phyloP scores from a whole-genome alignment of 305 asterid genomes.

The Plantago lanceolata region DNA sequence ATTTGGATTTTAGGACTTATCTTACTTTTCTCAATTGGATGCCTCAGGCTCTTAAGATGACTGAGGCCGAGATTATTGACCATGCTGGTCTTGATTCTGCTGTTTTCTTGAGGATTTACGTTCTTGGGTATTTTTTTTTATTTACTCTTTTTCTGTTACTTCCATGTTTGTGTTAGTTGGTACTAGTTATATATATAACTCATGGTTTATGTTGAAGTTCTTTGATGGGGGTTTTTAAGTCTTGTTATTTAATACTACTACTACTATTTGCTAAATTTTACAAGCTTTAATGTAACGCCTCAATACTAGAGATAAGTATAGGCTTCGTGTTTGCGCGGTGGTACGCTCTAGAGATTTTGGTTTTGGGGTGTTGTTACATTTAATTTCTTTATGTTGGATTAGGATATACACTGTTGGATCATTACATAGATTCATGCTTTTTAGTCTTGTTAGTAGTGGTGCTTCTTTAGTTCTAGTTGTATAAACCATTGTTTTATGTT shows the following conservation, averaged over 20 bases:
- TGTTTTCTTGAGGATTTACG: conserved; percentile 52
- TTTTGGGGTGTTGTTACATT: no score
- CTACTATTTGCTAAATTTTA: not conserved
- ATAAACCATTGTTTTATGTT: no score
- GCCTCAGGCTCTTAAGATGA: conserved; percentile 95
- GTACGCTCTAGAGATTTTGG: no score
- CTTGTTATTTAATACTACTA: not conserved
- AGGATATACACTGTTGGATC: no score
- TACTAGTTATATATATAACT: conserved; percentile 1
- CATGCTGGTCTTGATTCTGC: conserved; percentile 99
- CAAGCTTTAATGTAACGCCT: no score
- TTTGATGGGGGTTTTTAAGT: not conserved
- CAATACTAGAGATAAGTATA: no score
- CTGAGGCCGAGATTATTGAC: conserved; percentile 61
- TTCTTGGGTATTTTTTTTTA: conserved; percentile 41
- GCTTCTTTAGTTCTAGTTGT: no score
- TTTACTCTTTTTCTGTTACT: no score
- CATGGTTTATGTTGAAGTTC: not conserved
- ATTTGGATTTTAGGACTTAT: conserved; percentile 67
- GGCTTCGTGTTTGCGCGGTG: no score
- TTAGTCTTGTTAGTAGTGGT: not conserved
- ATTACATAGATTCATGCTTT: no score
- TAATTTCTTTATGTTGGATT: not conserved
- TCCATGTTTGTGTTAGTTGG: no score
- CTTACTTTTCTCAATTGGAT: conserved; percentile 92